Conservation (phyloP, 2,329 filamentous ascomycete species). For the Alternaria sp. region DNA sequence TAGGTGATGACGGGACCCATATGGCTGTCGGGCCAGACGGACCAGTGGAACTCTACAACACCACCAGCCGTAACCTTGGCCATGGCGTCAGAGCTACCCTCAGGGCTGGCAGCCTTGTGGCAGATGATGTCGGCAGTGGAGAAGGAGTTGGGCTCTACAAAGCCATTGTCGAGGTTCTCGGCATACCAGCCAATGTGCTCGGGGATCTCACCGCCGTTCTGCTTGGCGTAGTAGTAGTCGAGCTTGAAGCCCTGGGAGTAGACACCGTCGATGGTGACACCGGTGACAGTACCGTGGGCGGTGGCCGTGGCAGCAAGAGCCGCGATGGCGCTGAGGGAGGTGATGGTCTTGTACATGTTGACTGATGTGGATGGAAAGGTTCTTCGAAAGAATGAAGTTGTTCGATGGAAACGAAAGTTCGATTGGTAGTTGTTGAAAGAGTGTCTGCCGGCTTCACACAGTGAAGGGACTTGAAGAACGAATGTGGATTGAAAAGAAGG, state of each 20-base stretch:
- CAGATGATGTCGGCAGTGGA: constrained; percentile 63
- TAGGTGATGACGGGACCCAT: constrained; percentile 53
- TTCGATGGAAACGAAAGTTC: constrained; percentile 34
- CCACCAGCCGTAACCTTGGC: constrained; percentile 69
- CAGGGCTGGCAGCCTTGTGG: constrained; percentile 65
- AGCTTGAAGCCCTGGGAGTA: constrained; percentile 57
- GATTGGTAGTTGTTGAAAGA: constrained; percentile 34
- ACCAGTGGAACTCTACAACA: constrained; percentile 64
- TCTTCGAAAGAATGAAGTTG: constrained; percentile 24
- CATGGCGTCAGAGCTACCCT: constrained; percentile 47
- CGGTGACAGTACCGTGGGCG: constrained; percentile 58
- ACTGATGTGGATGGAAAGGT: constrained; percentile 8
- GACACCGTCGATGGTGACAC: constrained; percentile 58
- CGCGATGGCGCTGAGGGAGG: constrained; percentile 38
- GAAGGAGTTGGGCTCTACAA: constrained; percentile 43
- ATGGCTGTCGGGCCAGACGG: constrained; percentile 50
- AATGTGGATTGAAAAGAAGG: constrained; percentile 41
- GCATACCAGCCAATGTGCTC: constrained; percentile 57
- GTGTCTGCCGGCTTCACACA: constrained; percentile 46
- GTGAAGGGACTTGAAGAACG: constrained; percentile 42
- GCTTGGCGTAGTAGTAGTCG: constrained; percentile 51
- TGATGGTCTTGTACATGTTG: constrained; percentile 43
- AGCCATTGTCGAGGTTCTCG: constrained; percentile 51
- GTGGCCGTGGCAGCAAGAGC: constrained; percentile 53
- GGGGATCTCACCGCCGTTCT: constrained; percentile 37